Evolutionary conservation across 305 asterid species (phyloP).

Genomic region (Fraxinus velutina): DNA sequence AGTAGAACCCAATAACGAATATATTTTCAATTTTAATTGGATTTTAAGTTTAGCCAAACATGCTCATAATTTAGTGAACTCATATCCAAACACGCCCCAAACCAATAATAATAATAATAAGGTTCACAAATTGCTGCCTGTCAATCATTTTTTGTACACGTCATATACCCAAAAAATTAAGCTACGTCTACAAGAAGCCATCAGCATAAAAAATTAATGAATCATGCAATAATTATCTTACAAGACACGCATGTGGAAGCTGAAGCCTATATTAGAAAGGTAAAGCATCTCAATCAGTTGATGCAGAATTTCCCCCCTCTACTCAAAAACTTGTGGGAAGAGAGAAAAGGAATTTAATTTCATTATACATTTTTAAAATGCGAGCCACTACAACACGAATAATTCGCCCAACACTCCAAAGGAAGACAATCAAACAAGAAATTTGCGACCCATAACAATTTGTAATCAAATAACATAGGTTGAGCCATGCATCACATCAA

Average conservation of each 20-base stretch:
- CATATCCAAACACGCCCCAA: background rate
- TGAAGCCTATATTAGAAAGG: background rate
- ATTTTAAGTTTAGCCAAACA: too few species aligned
- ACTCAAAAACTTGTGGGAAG: background rate
- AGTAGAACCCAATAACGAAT: too few species aligned
- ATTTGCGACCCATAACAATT: background rate
- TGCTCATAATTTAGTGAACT: background rate
- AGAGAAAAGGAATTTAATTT: background rate
- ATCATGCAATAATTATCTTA: background rate
- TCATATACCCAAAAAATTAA: background rate
- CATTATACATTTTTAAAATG: background rate
- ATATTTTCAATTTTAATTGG: too few species aligned
- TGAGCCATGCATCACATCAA: background rate
- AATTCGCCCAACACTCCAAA: background rate
- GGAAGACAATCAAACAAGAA: background rate
- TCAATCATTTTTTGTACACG: background rate
- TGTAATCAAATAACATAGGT: background rate
- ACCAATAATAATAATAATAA: background rate
- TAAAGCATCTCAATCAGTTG: constrained; percentile 1
- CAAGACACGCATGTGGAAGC: background rate
- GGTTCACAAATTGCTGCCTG: background rate
- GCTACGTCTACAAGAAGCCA: background rate
- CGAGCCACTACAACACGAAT: background rate
- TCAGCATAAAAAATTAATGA: background rate
- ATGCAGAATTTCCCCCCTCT: background rate